phyloP scores from a whole-genome alignment of 2,329 filamentous ascomycete genomes.

The Boeremia lycopersici region DNA sequence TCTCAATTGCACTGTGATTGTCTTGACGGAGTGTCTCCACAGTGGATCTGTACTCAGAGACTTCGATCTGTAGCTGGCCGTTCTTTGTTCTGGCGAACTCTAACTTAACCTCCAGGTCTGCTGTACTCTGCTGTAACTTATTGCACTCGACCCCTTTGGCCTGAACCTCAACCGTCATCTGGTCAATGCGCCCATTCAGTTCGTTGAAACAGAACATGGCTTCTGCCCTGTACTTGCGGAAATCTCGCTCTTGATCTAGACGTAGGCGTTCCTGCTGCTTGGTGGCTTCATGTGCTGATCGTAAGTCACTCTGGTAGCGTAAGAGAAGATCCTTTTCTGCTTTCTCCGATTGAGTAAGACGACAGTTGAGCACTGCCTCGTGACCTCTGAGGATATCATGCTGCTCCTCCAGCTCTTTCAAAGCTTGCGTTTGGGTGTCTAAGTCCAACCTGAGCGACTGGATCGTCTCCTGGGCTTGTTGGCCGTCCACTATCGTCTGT shows the following conservation, averaged over 20 bases:
- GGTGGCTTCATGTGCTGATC: neutral
- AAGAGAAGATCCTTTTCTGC: constrained; percentile 25
- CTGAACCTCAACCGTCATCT: constrained; percentile 9
- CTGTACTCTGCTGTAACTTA: constrained; percentile 5
- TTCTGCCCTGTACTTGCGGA: constrained; percentile 1
- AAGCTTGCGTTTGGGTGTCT: constrained; percentile 21
- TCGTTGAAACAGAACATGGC: constrained; percentile 9
- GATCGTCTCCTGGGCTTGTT: constrained; percentile 21
- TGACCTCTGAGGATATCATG: constrained; percentile 8
- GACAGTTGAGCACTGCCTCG: constrained; percentile 19
- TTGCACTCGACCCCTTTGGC: constrained; percentile 8
- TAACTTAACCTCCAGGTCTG: neutral
- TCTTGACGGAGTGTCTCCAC: constrained; percentile 22
- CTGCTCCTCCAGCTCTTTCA: constrained; percentile 19
- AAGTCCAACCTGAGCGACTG: constrained; percentile 23
- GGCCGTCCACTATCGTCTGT: constrained; percentile 22
- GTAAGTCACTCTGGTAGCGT: constrained; percentile 17
- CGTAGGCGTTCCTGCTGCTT: constrained; percentile 12
- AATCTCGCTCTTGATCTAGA: constrained; percentile 9
- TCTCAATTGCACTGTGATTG: constrained; percentile 7
- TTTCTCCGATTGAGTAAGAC: constrained; percentile 19
- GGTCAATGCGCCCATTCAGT: constrained; percentile 18
- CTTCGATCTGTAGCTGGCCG: constrained; percentile 5
- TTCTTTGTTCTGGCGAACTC: constrained; percentile 11
- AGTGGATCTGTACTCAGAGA: constrained; percentile 14